Conservation (phyloP, 495 filamentous ascomycete species). For the Neurospora pannonica region DNA sequence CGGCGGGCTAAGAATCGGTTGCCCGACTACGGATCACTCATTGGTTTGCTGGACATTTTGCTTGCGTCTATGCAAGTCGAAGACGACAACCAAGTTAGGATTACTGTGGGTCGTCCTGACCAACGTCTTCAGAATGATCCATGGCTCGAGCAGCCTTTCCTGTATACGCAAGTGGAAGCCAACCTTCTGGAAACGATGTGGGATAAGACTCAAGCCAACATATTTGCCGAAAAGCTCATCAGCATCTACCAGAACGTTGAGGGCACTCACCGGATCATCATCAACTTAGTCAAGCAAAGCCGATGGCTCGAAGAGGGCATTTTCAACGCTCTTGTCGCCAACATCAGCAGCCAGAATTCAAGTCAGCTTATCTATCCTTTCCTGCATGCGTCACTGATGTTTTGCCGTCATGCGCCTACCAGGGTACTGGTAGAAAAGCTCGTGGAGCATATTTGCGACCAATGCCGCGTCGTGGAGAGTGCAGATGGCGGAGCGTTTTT, state of each 20-base stretch:
- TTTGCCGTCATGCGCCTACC: slow-evolving; percentile 23
- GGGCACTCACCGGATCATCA: slow-evolving; percentile 35
- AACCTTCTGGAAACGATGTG: slow-evolving; percentile 34
- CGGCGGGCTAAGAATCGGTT: slow-evolving; percentile 43
- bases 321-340: slow-evolving; percentile 20
- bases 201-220: slow-evolving; percentile 25
- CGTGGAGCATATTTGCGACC: slow-evolving; percentile 24
- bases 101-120: not conserved
- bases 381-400: slow-evolving; percentile 25
- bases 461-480: slow-evolving; percentile 31
- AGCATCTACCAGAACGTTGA: slow-evolving; percentile 37
- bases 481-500: slow-evolving; percentile 33
- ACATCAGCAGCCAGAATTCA: slow-evolving; percentile 25
- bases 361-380: slow-evolving; percentile 25
- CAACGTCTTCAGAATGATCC: slow-evolving; percentile 16
- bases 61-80: slow-evolving; percentile 32
- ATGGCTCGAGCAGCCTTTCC: slow-evolving; percentile 19
- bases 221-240: slow-evolving; percentile 44
- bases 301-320: slow-evolving; percentile 24
- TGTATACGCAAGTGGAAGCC: slow-evolving; percentile 30
- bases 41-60: slow-evolving; percentile 44
- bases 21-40: slow-evolving; percentile 43
- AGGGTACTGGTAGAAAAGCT: slow-evolving; percentile 18
- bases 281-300: slow-evolving; percentile 28
- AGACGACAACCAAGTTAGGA: not conserved